Base-by-base conservation (phyloP, 768 basidiomycete genomes). In the Jaapia argillacea region DNA sequence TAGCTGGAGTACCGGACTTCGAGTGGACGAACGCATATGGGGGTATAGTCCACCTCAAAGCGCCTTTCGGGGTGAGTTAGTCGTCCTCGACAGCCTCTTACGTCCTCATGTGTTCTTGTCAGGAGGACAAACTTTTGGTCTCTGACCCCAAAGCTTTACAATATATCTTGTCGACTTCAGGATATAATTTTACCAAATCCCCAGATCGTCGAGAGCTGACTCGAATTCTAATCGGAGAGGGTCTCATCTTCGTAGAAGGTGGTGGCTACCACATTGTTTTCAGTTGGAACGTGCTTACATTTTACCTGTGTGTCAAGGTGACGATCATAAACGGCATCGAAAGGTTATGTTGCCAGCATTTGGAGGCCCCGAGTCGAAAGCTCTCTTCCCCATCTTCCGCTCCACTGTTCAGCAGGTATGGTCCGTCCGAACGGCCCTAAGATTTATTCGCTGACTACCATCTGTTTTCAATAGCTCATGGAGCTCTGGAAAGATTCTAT, bases 301-400 rank as follows among this genome's bases (percentile, higher is more conserved):
- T 20, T 31, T 23, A 4, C 1, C 22, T n/a, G 25, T 64, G 62
- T 12, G 35, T 33, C 16, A 26, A 61, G 59, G 67, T 2, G 59
- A 66, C n/a, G 67, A 59, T 25, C 77, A 79, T 47, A 73, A 61
- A 52, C 66, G 77, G 36, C 75, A 78, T 43, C 58, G 72, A 45
- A 75, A 65, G 48, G 63, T 74, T 18, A 69, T 77, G 64, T 61
- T 73, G 39, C 75, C 74, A 2, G 75, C 72, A 2, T 78, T 79
- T 45, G 74, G 75, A 42, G 64, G 56, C 6, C 67, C 68, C 1
- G 72, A 77, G 48, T 65, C 68, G 24, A 75, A 67, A 43, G 64
- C 74, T 1, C 75, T 72, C 45, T 61, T 77, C 5, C 59, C 65
- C 21, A 59, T 76, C 39, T 77, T 78, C 57, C 63, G 58, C 27